Base-by-base conservation (phyloP, 805 yeast genomes). In the Wickerhamomyces bovis region DNA sequence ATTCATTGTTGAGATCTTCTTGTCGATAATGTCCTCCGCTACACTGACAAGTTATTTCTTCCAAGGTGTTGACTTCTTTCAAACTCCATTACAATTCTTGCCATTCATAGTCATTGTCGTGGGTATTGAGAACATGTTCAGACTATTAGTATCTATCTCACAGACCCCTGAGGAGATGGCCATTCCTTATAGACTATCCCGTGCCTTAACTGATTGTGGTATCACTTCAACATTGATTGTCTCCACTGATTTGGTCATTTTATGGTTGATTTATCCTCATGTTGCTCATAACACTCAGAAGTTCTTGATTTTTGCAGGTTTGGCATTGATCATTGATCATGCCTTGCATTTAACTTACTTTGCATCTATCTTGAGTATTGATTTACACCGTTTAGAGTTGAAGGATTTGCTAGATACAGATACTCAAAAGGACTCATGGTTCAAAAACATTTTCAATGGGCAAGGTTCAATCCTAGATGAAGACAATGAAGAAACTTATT, bases 341-440 rank as follows among this genome's bases (percentile, higher is more conserved):
- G 47, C 75, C 6, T 65, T 87, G 35, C 88, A 82, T 53, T 58
- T 80, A 42, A 77, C 90, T 1, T 86, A 72, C 61, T 76, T 85
- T 48, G 68, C 81, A 1, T 80, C 89, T 0, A 78, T 85, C 1
- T 65, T 86, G 26, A 72, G 83, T 16, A 76, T 87, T 35, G 95
- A 88, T 64, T 65, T 81, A 26, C 74, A 81, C 41, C 71, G 88
- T 45, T 61, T 76, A 23, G 90, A 83, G 53, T 69, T 83, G 16
- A 75, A 75, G 15, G 88, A 81, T 49, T 59, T 81, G 12, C 58
- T 77, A 9, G 53, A 41, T n/a, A 36, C 23, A 11, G 42, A 51
- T 30, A 46, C 43, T 9, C 21, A 23, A 15, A 41, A 39, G 8
- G 47, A 39, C 6, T 33, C 52, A 9, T 50, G 54, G 53, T 39